Evolutionary conservation across 2,329 filamentous ascomycete species (phyloP).

Genomic region (Graphilbum fragrans): DNA sequence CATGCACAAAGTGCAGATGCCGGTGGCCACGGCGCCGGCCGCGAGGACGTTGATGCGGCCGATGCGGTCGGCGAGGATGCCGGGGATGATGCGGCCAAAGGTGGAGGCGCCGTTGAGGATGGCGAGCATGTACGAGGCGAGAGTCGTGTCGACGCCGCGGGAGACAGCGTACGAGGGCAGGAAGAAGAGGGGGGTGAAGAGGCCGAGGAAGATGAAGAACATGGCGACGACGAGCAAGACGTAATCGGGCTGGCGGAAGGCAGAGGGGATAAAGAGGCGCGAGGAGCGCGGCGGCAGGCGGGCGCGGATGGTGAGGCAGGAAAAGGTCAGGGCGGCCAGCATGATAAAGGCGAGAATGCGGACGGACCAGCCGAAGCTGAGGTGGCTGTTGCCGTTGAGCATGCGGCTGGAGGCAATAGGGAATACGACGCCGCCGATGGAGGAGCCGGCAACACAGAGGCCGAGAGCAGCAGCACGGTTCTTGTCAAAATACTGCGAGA

Average conservation of each 20-base stretch:
- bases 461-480: conserved; percentile 26
- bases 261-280: conserved; percentile 19
- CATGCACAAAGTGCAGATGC: conserved; percentile 18
- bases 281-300: conserved; percentile 26
- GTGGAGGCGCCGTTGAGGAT: conserved; percentile 48
- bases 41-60: conserved; percentile 32
- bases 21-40: conserved; percentile 4
- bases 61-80: conserved; percentile 36
- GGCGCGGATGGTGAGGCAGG: conserved; percentile 27
- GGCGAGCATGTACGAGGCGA: conserved; percentile 51
- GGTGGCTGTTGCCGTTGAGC: conserved; percentile 23
- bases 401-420: conserved; percentile 42
- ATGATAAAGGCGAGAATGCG: conserved; percentile 31
- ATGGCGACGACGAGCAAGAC: conserved; percentile 18
- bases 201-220: conserved; percentile 19
- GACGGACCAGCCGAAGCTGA: conserved; percentile 20
- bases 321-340: conserved; percentile 20
- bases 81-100: conserved; percentile 38
- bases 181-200: conserved; percentile 42
- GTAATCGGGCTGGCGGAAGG: conserved; percentile 44
- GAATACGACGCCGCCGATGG: conserved; percentile 32
- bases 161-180: conserved; percentile 40
- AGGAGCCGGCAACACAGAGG: conserved; percentile 22
- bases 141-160: conserved; percentile 24
- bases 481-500: conserved; percentile 24